Percentiles rank a stretch among this genome's conserved stretches.
Conservation (phyloP, 2,329 filamentous ascomycete species). For the Exophiala calicioides region DNA sequence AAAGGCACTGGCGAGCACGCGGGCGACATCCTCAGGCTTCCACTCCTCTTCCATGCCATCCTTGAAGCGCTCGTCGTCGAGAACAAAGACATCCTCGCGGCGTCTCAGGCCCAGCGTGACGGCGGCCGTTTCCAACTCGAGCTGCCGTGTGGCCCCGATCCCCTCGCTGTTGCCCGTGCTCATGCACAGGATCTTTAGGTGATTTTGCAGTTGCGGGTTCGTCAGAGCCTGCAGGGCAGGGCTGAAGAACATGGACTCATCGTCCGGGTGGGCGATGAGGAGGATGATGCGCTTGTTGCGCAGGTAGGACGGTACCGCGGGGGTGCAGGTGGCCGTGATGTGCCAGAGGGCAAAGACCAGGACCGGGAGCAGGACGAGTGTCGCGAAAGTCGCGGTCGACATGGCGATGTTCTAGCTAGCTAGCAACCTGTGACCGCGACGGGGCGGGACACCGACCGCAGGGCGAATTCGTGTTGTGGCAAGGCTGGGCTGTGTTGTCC, state of each 20-base stretch:
- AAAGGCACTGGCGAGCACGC: conserved; percentile 71
- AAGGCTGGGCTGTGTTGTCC: neutral
- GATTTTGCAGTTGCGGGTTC: conserved; percentile 75
- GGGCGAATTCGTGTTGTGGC: too few species aligned
- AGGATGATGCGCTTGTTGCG: conserved; percentile 84
- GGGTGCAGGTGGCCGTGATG: conserved; percentile 37
- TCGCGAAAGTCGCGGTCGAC: conserved; percentile 17
- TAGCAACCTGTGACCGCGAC: neutral
- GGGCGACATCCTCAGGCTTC: conserved; percentile 69
- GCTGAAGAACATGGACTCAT: conserved; percentile 99
- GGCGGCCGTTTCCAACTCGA: conserved; percentile 80
- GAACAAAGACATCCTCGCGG: conserved; percentile 79
- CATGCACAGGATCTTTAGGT: conserved; percentile 90
- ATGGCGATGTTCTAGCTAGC: conserved; percentile 6
- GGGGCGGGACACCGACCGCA: neutral
- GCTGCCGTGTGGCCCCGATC: conserved; percentile 76
- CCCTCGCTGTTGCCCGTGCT: conserved; percentile 87
- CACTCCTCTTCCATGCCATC: conserved; percentile 85
- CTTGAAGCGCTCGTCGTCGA: conserved; percentile 75
- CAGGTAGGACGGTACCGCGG: conserved; percentile 59
- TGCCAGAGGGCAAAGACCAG: conserved; percentile 31
- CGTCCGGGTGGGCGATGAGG: conserved; percentile 94
- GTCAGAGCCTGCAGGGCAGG: conserved; percentile 85
- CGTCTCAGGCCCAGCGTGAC: conserved; percentile 71
- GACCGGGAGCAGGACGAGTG: conserved; percentile 22